Evolutionary conservation across 345 rosid species (phyloP), one percentile per base, ranked within the genome.

Genomic region (Brassica rapa): DNA sequence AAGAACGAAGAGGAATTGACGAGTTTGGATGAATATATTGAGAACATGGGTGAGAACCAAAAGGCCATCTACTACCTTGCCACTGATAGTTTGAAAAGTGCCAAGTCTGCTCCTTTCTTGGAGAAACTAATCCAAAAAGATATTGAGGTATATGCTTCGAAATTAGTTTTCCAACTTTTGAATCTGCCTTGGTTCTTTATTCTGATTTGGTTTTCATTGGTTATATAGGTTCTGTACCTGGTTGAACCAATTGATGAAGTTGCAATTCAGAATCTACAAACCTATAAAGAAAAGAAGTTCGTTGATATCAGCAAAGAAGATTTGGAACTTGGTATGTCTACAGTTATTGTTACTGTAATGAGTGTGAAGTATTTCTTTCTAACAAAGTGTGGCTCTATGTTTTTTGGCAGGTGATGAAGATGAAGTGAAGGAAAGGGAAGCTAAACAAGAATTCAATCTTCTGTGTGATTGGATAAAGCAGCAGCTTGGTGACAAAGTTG

Each of bases 221-320:
- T 46, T 14, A 10, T 77, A 95, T 10, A 46, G 98, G 98, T 96
- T 69, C 88, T 96, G 11, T 90, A 89, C 84, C 87, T 96, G 68
- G 77, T 93, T 57, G 99, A 93, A 76, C 98, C 99, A 33, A 96
- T 93, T 2, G 99, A 96, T 83, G 99, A 96, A 81, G 93, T 96
- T 78, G 97, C 99, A 19, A 91, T 96, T 81, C 96, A 93, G 87
- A 96, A 93, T 83, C 83, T 93, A 75, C 96, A 93, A 80, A 89
- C 96, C 49, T 96, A 88, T 91, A 96, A 93, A 70, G 99, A 96
- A 72, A 96, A 96, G 89, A 96, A 93, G 74, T 93, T 96, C 59
- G 93, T 93, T 83, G 99, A 96, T 84, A 93, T 96, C 75, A 96
- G 98, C 87, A 96, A 96, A 83, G 98, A 96, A 86, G 98, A 96